These are phyloP conservation scores for Dendrobium nobile DNA, from an alignment of 106 monocot genomes.

Conservation along the genomic window DNA sequence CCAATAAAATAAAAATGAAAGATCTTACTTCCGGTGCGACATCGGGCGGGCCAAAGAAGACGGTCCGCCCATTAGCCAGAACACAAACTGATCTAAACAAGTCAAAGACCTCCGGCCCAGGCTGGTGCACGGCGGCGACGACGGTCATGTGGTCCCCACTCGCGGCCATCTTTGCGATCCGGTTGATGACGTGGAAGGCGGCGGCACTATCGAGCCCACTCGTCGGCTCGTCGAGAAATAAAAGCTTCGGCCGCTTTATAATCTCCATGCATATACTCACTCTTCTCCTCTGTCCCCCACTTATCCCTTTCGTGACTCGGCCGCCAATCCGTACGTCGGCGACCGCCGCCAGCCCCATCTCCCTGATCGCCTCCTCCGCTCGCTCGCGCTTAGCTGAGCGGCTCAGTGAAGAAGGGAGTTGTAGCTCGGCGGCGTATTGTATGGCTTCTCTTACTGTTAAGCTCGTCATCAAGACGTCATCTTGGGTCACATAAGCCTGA, in stretches of 20 bases:
- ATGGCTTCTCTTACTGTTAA: slow-evolving; percentile 17
- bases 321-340: slow-evolving; percentile 2
- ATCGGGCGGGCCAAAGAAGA: slow-evolving; percentile 12
- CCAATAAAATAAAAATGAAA: no score
- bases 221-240: slow-evolving; percentile 44
- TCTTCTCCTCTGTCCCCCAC: slow-evolving; percentile 40
- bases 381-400: slow-evolving; percentile 3
- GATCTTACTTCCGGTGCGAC: not conserved
- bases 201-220: slow-evolving; percentile 46
- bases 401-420: slow-evolving; percentile 6
- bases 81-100: slow-evolving; percentile 8
- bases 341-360: slow-evolving; percentile 19
- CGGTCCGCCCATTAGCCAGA: slow-evolving; percentile 15
- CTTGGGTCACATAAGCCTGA: slow-evolving; percentile 21
- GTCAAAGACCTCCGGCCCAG: slow-evolving; percentile 11
- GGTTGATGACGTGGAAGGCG: slow-evolving; percentile 19
- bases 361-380: slow-evolving; percentile 11
- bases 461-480: slow-evolving; percentile 20
- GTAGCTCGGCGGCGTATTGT: slow-evolving; percentile 18
- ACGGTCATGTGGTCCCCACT: slow-evolving; percentile 15
- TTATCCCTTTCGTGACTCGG: slow-evolving; percentile 11
- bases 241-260: slow-evolving; percentile 17
- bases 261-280: slow-evolving; percentile 46
- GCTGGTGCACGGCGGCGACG: slow-evolving; percentile 17
- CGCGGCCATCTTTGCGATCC: slow-evolving; percentile 10